Percentiles rank a stretch among this genome's conserved stretches.
Evolutionary conservation across 192 early-diverging fungal species (phyloP).

Genomic region (Entomortierella chlamydospora): DNA sequence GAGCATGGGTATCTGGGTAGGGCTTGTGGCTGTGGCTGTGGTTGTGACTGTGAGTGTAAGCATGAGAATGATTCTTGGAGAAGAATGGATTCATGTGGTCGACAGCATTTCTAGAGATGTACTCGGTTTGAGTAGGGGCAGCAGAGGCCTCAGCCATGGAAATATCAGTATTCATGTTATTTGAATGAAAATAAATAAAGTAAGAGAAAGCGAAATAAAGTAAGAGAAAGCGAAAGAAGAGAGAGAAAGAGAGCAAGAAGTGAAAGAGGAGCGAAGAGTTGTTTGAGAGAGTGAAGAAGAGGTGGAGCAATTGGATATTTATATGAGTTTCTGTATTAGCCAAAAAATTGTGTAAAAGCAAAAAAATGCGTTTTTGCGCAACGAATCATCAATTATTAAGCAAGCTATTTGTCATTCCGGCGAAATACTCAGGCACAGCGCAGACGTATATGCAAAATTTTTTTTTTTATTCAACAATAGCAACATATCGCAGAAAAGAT

Average conservation of each 20-base stretch:
- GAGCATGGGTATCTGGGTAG: conserved; percentile 10
- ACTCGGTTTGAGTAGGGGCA: conserved; percentile 9
- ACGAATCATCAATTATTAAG: too few relatives aligned
- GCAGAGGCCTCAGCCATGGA: conserved; percentile 22
- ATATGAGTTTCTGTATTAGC: neutral
- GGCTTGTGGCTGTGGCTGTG: neutral
- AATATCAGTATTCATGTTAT: conserved; percentile 18
- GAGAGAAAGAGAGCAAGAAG: neutral
- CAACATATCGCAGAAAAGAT: too few relatives aligned
- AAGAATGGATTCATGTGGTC: conserved; percentile 51
- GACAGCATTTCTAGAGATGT: conserved; percentile 41
- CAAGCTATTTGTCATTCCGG: too few relatives aligned
- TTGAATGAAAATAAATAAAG: neutral
- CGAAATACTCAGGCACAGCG: too few relatives aligned
- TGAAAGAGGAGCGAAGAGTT: neutral
- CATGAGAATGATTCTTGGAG: conserved; percentile 25
- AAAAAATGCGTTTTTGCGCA: too few relatives aligned
- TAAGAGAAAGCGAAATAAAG: neutral
- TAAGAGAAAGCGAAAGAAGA: neutral
- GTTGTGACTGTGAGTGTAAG: conserved; percentile 26
- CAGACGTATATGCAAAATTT: too few relatives aligned
- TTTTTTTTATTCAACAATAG: too few relatives aligned
- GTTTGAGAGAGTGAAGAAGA: neutral
- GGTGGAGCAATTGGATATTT: too few relatives aligned
- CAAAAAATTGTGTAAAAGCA: too few relatives aligned